These are phyloP conservation scores for Zygosaccharomyces bisporus DNA, from an alignment of 805 yeast genomes.

Conservation along the genomic window DNA sequence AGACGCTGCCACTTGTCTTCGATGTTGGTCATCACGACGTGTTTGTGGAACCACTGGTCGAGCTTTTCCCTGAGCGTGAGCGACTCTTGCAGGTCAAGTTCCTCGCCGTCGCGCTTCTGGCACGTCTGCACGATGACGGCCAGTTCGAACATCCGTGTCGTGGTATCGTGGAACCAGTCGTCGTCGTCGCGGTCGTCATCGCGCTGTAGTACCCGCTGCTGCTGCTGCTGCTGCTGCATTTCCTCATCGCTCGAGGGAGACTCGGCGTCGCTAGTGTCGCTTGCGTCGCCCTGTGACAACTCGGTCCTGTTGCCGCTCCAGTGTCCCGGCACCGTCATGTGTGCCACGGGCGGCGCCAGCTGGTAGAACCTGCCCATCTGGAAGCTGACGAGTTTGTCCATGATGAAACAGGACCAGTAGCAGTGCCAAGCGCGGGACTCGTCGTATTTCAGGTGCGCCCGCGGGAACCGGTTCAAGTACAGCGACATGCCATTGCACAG, in stretches of 20 bases:
- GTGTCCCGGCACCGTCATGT: conserved; percentile 21
- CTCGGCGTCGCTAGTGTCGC: background rate
- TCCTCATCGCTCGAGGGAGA: background rate
- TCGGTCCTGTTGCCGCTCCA: conserved; percentile 8
- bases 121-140: conserved; percentile 20
- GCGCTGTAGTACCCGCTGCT: too few species aligned
- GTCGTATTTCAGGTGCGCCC: conserved; percentile 35
- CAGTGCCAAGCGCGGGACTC: conserved; percentile 46
- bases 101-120: conserved; percentile 21
- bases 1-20: conserved; percentile 6
- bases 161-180: conserved; percentile 24
- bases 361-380: conserved; percentile 48
- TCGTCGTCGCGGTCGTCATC: conserved; percentile 1
- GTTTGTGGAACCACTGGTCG: conserved; percentile 15
- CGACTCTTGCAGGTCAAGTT: conserved; percentile 19
- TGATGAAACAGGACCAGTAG: conserved; percentile 52
- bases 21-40: conserved; percentile 3
- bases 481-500: conserved; percentile 46
- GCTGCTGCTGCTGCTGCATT: too few species aligned
- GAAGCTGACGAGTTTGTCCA: conserved; percentile 51
- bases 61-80: conserved; percentile 14
- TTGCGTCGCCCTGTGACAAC: background rate
- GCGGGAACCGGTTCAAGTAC: conserved; percentile 33
- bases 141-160: conserved; percentile 23
- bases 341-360: conserved; percentile 24